phyloP scores from a whole-genome alignment of 129 eudicot genomes.

The Tagetes patula region DNA sequence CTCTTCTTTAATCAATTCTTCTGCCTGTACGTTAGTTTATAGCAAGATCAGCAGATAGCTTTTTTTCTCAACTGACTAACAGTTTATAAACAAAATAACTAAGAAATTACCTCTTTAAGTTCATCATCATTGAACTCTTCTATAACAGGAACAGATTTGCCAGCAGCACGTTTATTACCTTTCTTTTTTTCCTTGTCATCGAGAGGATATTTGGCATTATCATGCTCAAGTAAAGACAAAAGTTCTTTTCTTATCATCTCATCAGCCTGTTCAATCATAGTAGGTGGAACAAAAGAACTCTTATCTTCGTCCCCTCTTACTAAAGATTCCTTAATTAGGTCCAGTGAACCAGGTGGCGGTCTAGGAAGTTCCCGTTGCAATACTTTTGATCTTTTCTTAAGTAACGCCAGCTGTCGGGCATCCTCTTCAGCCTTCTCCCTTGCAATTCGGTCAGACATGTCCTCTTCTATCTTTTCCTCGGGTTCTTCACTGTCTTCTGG shows the following conservation, averaged over 20 bases:
- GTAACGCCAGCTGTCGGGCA: conserved; percentile 73
- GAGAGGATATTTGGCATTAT: conserved; percentile 82
- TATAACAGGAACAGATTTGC: conserved; percentile 58
- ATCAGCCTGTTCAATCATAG: conserved; percentile 91
- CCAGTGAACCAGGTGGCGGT: conserved; percentile 80
- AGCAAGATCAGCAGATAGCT: background rate
- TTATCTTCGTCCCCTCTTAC: conserved; percentile 80
- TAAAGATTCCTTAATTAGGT: conserved; percentile 61
- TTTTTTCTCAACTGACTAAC: background rate
- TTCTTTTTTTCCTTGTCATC: conserved; percentile 93
- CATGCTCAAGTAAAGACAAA: conserved; percentile 73
- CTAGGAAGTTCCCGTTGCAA: conserved; percentile 97
- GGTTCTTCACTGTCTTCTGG: conserved; percentile 85
- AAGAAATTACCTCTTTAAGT: conserved; percentile 59
- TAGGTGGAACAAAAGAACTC: conserved; percentile 96
- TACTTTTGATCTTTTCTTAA: conserved; percentile 83
- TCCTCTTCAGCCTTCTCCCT: conserved; percentile 96
- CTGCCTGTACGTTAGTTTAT: conserved; percentile 57
- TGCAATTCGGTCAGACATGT: conserved; percentile 92
- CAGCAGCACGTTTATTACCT: conserved; percentile 56
- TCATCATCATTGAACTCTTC: conserved; percentile 85
- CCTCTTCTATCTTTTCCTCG: conserved; percentile 93
- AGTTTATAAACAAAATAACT: background rate
- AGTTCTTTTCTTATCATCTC: conserved; percentile 87
- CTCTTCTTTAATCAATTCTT: conserved; percentile 65